A percentile compares a stretch with the other conserved stretches of the same genome.
These are phyloP conservation scores for Wallacemonas rigidus DNA, from an alignment of 208 protist genomes.

Conservation along the genomic window DNA sequence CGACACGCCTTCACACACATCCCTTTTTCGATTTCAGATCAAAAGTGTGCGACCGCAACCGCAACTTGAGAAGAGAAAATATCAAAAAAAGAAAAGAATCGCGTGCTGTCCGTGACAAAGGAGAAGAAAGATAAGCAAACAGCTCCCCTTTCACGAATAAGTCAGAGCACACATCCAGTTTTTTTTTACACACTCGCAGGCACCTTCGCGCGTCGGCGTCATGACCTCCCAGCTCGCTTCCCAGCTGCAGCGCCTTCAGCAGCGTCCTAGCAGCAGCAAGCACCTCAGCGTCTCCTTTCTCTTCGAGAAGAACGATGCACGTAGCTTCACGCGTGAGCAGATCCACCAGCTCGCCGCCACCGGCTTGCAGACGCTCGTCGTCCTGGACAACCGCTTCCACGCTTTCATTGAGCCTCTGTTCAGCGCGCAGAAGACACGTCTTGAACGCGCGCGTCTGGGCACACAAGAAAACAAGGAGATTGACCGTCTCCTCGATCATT, in stretches of 20 bases:
- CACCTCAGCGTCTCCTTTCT: slow-evolving; percentile 78
- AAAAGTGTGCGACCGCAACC: too few relatives aligned
- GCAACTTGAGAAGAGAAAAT: neutral
- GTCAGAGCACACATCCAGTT: neutral
- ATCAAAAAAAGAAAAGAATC: slow-evolving; percentile 2
- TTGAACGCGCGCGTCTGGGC: slow-evolving; percentile 68
- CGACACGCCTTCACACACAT: too few relatives aligned
- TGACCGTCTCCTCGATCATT: slow-evolving; percentile 54
- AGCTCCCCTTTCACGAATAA: too few relatives aligned
- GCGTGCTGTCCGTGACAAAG: neutral
- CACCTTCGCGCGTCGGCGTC: neutral
- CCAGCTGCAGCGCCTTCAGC: slow-evolving; percentile 78
- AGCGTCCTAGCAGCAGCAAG: slow-evolving; percentile 61
- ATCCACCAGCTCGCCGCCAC: slow-evolving; percentile 77
- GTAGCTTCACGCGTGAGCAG: slow-evolving; percentile 83
- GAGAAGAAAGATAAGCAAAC: too few relatives aligned
- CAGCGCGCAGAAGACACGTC: slow-evolving; percentile 49
- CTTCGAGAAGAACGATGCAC: slow-evolving; percentile 71
- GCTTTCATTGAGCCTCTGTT: slow-evolving; percentile 75
- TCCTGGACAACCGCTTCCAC: slow-evolving; percentile 84
- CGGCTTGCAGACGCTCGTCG: slow-evolving; percentile 72
- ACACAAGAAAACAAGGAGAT: slow-evolving; percentile 38
- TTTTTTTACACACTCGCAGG: neutral
- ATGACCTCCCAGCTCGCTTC: slow-evolving; percentile 84
- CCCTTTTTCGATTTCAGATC: too few relatives aligned